Evolutionary conservation across 345 rosid genomes (phyloP).

Genomic region (Dimocarpus longan): DNA sequence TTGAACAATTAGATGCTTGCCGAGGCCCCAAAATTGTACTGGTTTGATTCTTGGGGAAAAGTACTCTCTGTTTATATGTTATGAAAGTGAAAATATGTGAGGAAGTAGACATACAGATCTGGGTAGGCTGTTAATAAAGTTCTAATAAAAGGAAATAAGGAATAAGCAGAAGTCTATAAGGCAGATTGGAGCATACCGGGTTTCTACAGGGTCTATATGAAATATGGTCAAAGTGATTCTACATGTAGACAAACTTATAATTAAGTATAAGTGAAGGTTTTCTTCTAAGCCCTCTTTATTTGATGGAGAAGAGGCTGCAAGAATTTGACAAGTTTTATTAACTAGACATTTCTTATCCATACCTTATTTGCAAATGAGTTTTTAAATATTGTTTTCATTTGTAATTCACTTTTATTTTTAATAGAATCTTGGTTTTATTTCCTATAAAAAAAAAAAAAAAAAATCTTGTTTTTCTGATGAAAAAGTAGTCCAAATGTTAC

Average conservation of each 20-base stretch:
- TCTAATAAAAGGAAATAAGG: background rate
- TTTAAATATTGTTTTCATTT: background rate
- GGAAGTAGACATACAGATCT: background rate
- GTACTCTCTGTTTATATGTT: background rate
- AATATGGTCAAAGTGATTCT: background rate
- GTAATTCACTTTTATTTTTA: background rate
- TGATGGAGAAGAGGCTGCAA: background rate
- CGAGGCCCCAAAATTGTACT: background rate
- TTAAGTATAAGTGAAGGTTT: background rate
- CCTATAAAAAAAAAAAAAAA: background rate
- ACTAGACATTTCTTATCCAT: background rate
- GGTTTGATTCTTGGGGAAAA: background rate
- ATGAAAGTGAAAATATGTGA: slow-evolving; percentile 2
- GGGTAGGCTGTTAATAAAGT: background rate
- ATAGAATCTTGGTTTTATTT: background rate
- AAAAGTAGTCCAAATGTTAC: background rate
- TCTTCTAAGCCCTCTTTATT: background rate
- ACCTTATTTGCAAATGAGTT: background rate
- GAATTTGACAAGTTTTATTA: background rate
- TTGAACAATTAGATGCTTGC: background rate
- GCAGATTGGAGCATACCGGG: background rate
- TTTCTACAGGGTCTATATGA: background rate
- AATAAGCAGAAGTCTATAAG: background rate
- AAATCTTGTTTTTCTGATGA: background rate
- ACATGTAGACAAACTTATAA: background rate